A percentile compares a stretch with the other conserved stretches of the same genome.
phyloP scores from a whole-genome alignment of 768 basidiomycete species.

The Psilocybe cyanescens region DNA sequence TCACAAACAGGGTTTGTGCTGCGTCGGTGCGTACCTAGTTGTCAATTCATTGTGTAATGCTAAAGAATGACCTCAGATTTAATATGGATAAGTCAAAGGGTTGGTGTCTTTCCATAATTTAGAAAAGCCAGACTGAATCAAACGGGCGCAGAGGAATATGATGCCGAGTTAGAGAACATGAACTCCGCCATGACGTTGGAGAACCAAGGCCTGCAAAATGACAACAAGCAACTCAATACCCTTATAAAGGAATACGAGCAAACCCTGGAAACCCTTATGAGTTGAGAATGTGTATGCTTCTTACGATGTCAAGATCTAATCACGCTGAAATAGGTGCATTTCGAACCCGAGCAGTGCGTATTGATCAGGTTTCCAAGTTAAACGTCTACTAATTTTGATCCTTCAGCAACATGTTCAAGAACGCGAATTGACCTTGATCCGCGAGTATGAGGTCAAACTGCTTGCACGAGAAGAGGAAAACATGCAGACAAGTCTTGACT shows the following conservation, averaged over 20 bases:
- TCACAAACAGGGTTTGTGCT: slow-evolving; percentile 92
- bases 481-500: slow-evolving; percentile 56
- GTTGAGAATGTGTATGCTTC: slow-evolving; percentile 35
- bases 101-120: slow-evolving; percentile 28
- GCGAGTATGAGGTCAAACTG: slow-evolving; percentile 90
- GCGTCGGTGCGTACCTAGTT: slow-evolving; percentile 56
- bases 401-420: slow-evolving; percentile 88
- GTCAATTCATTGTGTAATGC: background rate
- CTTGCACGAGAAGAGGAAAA: slow-evolving; percentile 73
- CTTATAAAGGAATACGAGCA: slow-evolving; percentile 97
- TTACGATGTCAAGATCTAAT: slow-evolving; percentile 1
- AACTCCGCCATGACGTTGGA: slow-evolving; percentile 78
- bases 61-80: slow-evolving; percentile 50
- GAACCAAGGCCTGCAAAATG: slow-evolving; percentile 84
- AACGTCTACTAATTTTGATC: slow-evolving; percentile 4
- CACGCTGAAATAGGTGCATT: slow-evolving; percentile 54
- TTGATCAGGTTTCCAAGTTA: background rate
- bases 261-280: slow-evolving; percentile 94
- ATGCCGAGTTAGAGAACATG: slow-evolving; percentile 89
- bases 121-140: background rate
- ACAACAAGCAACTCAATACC: slow-evolving; percentile 92
- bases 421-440: slow-evolving; percentile 85
- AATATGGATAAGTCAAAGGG: slow-evolving; percentile 90
- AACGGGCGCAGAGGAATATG: slow-evolving; percentile 74
- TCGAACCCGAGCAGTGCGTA: slow-evolving; percentile 85